Conservation (phyloP, 2,329 filamentous ascomycete species). For the Karstenula rhodostoma region DNA sequence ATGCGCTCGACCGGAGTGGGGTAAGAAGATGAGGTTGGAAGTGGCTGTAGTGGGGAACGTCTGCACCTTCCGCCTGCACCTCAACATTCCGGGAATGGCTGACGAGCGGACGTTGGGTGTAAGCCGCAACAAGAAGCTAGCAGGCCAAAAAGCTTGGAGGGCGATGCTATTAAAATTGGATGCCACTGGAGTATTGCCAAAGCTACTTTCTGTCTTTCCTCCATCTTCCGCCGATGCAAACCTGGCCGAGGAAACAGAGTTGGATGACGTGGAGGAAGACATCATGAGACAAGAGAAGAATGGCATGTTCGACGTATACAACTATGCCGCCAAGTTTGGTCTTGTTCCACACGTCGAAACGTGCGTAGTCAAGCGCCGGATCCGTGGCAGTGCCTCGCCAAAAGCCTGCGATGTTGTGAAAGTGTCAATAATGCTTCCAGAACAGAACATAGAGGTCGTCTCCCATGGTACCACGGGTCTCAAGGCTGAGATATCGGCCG, state of each 20-base stretch:
- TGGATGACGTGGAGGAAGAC: background rate
- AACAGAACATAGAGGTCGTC: conserved; percentile 3
- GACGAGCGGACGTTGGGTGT: background rate
- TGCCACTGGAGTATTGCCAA: background rate
- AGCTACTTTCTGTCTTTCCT: background rate
- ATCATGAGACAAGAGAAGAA: background rate
- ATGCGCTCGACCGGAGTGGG: background rate
- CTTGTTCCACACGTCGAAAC: conserved; percentile 1
- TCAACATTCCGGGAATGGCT: background rate
- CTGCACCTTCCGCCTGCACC: background rate
- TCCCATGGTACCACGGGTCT: background rate
- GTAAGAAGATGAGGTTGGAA: background rate
- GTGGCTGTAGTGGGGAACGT: background rate
- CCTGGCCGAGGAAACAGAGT: background rate
- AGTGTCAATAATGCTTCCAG: conserved; percentile 10
- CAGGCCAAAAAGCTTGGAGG: background rate
- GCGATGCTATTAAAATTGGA: conserved; percentile 3
- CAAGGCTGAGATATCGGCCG: conserved; percentile 6
- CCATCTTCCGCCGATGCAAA: background rate
- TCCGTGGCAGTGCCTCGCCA: background rate
- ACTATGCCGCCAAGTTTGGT: conserved; percentile 11
- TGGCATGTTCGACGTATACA: conserved; percentile 1
- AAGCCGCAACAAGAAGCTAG: background rate
- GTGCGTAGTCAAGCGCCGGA: background rate
- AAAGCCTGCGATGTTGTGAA: background rate